Evolutionary conservation across 2,329 filamentous ascomycete species (phyloP).

Genomic region (Colletotrichum sp.): DNA sequence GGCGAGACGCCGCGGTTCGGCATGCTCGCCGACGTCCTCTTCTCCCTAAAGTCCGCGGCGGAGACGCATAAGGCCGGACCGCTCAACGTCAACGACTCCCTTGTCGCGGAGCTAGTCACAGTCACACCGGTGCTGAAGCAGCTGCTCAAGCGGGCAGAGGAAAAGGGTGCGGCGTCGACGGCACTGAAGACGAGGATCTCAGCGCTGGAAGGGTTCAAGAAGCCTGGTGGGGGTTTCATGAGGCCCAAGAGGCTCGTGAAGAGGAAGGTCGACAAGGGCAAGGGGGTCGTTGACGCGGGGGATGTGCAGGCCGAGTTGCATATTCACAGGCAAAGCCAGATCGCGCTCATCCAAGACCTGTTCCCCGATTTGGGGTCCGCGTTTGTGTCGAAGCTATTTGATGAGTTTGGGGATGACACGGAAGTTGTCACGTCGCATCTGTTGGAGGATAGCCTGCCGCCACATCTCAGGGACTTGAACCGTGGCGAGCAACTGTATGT

Average conservation of each 20-base stretch:
- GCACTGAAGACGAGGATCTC: conserved; percentile 66
- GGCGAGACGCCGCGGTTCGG: conserved; percentile 72
- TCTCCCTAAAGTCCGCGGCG: conserved; percentile 75
- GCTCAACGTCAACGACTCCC: conserved; percentile 66
- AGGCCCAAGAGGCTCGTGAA: conserved; percentile 56
- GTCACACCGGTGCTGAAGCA: conserved; percentile 76
- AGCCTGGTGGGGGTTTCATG: conserved; percentile 53
- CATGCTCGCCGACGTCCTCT: conserved; percentile 82
- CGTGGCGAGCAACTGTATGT: conserved; percentile 67
- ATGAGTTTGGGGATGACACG: conserved; percentile 78
- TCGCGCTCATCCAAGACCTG: conserved; percentile 91
- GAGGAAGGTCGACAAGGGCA: conserved; percentile 71
- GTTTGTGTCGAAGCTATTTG: conserved; percentile 80
- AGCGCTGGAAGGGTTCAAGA: conserved; percentile 65
- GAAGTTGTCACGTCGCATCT: conserved; percentile 84
- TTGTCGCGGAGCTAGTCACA: conserved; percentile 84
- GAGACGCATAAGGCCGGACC: conserved; percentile 66
- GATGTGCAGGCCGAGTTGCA: conserved; percentile 62
- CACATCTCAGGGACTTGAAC: conserved; percentile 69
- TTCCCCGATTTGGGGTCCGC: conserved; percentile 87
- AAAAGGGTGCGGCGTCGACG: conserved; percentile 52
- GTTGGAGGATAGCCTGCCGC: conserved; percentile 77
- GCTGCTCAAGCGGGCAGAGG: conserved; percentile 59
- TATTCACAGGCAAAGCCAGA: conserved; percentile 81
- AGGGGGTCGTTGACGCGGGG: conserved; percentile 47